Evolutionary conservation across 495 filamentous ascomycete genomes (phyloP).

Genomic region (Lasiosphaeria miniovina): DNA sequence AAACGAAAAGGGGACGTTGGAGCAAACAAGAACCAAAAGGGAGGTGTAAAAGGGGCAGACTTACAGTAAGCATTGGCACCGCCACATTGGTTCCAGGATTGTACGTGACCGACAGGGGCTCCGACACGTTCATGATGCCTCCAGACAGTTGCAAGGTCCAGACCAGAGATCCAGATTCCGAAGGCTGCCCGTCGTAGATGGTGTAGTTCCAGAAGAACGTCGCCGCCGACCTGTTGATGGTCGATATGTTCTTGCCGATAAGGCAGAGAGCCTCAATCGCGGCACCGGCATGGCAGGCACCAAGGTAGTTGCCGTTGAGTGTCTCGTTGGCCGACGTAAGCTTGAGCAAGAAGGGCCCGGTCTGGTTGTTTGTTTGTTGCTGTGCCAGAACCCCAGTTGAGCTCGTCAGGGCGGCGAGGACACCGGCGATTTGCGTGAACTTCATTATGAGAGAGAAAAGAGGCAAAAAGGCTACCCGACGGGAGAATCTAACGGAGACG

Average conservation of each 20-base stretch:
- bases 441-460: constrained; percentile 14
- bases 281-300: constrained; percentile 55
- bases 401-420: constrained; percentile 16
- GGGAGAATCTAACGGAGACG: not conserved
- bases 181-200: constrained; percentile 26
- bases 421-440: constrained; percentile 12
- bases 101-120: constrained; percentile 40
- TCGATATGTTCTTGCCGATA: constrained; percentile 16
- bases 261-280: constrained; percentile 54
- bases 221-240: constrained; percentile 12
- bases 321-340: constrained; percentile 32
- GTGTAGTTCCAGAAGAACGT: constrained; percentile 35
- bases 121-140: constrained; percentile 32
- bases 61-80: constrained; percentile 32
- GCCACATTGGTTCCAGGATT: constrained; percentile 51
- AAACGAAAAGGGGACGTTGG: not conserved
- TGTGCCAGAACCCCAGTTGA: constrained; percentile 35
- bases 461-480: not conserved
- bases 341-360: constrained; percentile 41
- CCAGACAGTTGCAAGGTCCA: constrained; percentile 36
- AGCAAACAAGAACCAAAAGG: not conserved
- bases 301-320: constrained; percentile 37
- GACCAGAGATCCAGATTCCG: constrained; percentile 34
- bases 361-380: constrained; percentile 24
- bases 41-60: not conserved